Evolutionary conservation across 306 rosid genomes (phyloP), one percentile per base, ranked within the genome.

Genomic region (Benincasa hispida): DNA sequence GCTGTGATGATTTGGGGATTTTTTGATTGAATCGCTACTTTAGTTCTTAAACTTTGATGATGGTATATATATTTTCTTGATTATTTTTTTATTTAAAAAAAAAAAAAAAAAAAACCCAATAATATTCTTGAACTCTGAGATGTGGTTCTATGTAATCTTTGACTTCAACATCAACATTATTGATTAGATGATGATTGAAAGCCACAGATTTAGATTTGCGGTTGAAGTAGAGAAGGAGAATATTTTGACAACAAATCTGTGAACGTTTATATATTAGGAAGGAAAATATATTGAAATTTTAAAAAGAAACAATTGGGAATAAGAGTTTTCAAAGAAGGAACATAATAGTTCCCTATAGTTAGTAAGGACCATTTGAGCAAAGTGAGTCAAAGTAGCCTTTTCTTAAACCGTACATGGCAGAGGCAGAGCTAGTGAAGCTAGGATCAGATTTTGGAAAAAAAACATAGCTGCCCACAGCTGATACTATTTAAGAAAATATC

Each of bases 401-500:
- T 72, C 9, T 17, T 12, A 45, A 13, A 10, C 19, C 14, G 22
- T 72, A 48, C 13, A 72, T 9, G 42, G 18, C 22, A 47, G 57
- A 34, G 22, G 21, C 37, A 70, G 39, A 47, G 19, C 57, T 14
- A 25, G 8, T 47, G 24, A 72, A 69, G 56, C 17, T 15, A 66
- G 30, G 73, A 66, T 50, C 55, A 5, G n/a, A 50, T 66, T 37
- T n/a, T n/a, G 32, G 45, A 35, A 18, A 10, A 63, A 65, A 21
- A 21, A 21, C 51, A 66, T 37, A 35, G 45, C 27, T 58, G 63
- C 63, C 34, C 21, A 60, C 11, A 60, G 37, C n/a, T 14, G 5
- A 30, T 5, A 60, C 17, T n/a, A 10, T 48, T 72, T 86, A 77
- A 79, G 25, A 79, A 69, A 79, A 86, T 86, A 80, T 83, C 85